These are phyloP conservation scores for Hanseniaspora nectarophila DNA, from an alignment of 805 yeast genomes.

Conservation along the genomic window DNA sequence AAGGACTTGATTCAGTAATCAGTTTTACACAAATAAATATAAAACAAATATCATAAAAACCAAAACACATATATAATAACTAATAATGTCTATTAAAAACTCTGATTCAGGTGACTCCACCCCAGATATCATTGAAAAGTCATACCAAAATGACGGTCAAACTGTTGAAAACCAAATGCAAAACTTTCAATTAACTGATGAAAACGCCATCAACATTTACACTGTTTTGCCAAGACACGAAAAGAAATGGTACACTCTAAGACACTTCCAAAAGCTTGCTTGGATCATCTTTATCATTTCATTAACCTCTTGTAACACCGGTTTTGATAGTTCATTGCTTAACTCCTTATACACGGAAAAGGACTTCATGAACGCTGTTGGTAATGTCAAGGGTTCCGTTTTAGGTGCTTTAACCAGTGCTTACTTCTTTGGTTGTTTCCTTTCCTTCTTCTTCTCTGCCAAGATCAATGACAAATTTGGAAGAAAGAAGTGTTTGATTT, in stretches of 20 bases:
- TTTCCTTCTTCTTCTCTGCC: constrained; percentile 27
- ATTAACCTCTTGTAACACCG: constrained; percentile 37
- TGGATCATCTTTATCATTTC: constrained; percentile 32
- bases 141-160: not conserved
- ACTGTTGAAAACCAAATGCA: not conserved
- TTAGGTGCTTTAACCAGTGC: constrained; percentile 35
- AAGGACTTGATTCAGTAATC: too few species aligned
- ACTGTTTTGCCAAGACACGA: constrained; percentile 19
- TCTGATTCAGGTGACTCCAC: not conserved
- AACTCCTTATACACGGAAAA: constrained; percentile 39
- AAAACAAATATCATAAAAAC: not conserved
- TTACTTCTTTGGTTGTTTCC: constrained; percentile 32
- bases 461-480: constrained; percentile 31
- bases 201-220: not conserved
- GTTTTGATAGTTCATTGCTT: constrained; percentile 39
- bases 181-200: not conserved
- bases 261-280: constrained; percentile 32
- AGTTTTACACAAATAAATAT: too few species aligned
- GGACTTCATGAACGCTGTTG: constrained; percentile 33
- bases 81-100: not conserved
- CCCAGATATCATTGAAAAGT: not conserved
- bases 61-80: not conserved
- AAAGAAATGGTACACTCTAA: constrained; percentile 29
- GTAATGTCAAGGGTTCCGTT: constrained; percentile 30
- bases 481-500: constrained; percentile 28